A percentile compares a stretch with the other conserved stretches of the same genome.
phyloP scores from a whole-genome alignment of 1,284 basidiomycete species.

The Porphyrellus sp. region DNA sequence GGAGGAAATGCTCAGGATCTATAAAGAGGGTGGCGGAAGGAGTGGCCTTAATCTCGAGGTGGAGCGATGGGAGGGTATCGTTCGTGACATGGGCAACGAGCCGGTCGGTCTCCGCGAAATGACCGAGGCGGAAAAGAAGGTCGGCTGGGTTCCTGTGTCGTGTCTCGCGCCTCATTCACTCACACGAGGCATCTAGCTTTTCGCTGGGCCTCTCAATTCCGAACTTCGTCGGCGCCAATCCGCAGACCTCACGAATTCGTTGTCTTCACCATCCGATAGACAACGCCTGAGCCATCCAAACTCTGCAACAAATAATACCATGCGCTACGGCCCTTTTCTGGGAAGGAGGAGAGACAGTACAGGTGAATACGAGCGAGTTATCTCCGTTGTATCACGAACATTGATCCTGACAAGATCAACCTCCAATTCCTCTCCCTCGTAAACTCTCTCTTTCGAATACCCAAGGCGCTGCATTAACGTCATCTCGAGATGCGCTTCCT shows the following conservation, averaged over 20 bases:
- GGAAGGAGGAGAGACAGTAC: constrained; percentile 63
- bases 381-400: constrained; percentile 13
- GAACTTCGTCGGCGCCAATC: constrained; percentile 79
- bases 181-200: constrained; percentile 51
- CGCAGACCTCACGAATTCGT: constrained; percentile 59
- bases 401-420: constrained; percentile 41
- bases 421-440: constrained; percentile 48
- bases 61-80: constrained; percentile 82
- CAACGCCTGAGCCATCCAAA: constrained; percentile 51
- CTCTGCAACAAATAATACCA: constrained; percentile 51
- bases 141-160: constrained; percentile 35
- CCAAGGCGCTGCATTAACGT: constrained; percentile 46
- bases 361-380: constrained; percentile 41
- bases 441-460: constrained; percentile 68
- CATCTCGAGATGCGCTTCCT: constrained; percentile 59
- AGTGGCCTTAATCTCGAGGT: constrained; percentile 79
- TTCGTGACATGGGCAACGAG: constrained; percentile 68
- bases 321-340: constrained; percentile 59
- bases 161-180: constrained; percentile 18
- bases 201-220: constrained; percentile 71
- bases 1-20: constrained; percentile 82
- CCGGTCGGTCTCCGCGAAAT: constrained; percentile 78
- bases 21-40: constrained; percentile 74
- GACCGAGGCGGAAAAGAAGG: constrained; percentile 86
- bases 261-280: constrained; percentile 56